Evolutionary conservation across 306 rosid species (phyloP).

Genomic region (Vicia villosa): DNA sequence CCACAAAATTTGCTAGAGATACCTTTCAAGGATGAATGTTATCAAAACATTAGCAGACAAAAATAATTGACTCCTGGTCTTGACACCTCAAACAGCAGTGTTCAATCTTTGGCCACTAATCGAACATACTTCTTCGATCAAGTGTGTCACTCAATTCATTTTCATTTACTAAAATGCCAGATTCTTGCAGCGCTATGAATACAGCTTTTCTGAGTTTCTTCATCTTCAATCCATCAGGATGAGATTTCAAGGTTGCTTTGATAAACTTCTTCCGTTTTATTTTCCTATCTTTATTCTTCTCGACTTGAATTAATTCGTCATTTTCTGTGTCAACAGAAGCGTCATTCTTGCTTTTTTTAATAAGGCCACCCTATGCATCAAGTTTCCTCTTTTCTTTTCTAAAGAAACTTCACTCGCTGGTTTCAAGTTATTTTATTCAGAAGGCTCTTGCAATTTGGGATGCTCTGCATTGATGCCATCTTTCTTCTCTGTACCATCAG

Average conservation of each 20-base stretch:
- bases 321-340: conserved; percentile 46
- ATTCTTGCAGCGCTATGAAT: conserved; percentile 61
- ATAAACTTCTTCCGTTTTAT: conserved; percentile 88
- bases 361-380: conserved; percentile 49
- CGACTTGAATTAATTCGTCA: conserved; percentile 75
- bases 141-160: conserved; percentile 52
- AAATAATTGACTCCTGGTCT: conserved; percentile 12
- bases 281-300: conserved; percentile 41
- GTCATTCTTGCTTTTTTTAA: conserved; percentile 55
- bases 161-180: conserved; percentile 64
- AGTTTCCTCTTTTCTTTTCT: conserved; percentile 68
- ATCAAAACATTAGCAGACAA: conserved; percentile 23
- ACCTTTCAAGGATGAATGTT: conserved; percentile 24
- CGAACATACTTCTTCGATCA: conserved; percentile 66
- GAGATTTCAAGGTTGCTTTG: conserved; percentile 69
- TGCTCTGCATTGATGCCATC: conserved; percentile 41
- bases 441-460: conserved; percentile 42
- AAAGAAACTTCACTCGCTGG: conserved; percentile 42
- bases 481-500: conserved; percentile 31
- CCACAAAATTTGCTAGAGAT: conserved; percentile 7
- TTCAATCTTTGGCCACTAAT: conserved; percentile 60
- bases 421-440: conserved; percentile 38
- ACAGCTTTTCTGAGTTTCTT: conserved; percentile 69
- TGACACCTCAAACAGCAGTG: not conserved
- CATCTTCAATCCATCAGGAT: conserved; percentile 81